Evolutionary conservation across 1,284 basidiomycete genomes (phyloP).

Genomic region (Kwoniella shivajii): DNA sequence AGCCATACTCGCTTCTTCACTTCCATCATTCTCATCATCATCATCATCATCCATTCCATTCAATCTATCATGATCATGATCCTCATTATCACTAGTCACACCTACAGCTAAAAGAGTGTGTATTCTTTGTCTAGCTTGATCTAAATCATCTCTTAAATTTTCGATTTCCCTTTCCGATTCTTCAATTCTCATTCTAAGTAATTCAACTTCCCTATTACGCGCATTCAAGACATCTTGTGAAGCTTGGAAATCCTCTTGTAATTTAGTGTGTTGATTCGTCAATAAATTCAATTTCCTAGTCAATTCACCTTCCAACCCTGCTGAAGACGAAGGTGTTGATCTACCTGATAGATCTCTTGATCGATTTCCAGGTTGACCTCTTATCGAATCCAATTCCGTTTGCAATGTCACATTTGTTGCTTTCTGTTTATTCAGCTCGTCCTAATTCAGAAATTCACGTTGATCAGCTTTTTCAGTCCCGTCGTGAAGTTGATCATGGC

Average conservation of each 20-base stretch:
- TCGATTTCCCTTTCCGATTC: constrained; percentile 50
- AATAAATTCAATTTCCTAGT: constrained; percentile 72
- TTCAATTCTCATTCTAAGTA: constrained; percentile 46
- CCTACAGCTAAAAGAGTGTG: constrained; percentile 48
- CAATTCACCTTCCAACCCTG: constrained; percentile 57
- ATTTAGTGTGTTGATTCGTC: constrained; percentile 68
- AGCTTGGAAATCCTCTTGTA: constrained; percentile 76
- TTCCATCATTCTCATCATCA: constrained; percentile 24
- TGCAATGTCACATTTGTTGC: constrained; percentile 74
- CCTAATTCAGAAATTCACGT: constrained; percentile 54
- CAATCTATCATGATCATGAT: constrained; percentile 22
- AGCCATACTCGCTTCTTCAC: constrained; percentile 45
- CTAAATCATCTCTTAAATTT: constrained; percentile 69
- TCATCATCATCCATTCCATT: constrained; percentile 25
- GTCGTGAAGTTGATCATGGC: too few species aligned
- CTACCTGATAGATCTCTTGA: constrained; percentile 68
- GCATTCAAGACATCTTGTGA: constrained; percentile 73
- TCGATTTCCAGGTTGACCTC: constrained; percentile 63
- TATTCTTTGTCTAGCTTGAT: constrained; percentile 66
- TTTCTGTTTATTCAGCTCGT: constrained; percentile 89
- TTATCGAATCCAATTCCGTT: constrained; percentile 70
- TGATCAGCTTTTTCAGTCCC: background rate
- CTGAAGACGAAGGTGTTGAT: constrained; percentile 69
- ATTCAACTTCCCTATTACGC: constrained; percentile 73
- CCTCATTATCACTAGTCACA: constrained; percentile 31